These are phyloP conservation scores for Plantago ovata DNA, from an alignment of 257 asterid species.

Conservation along the genomic window DNA sequence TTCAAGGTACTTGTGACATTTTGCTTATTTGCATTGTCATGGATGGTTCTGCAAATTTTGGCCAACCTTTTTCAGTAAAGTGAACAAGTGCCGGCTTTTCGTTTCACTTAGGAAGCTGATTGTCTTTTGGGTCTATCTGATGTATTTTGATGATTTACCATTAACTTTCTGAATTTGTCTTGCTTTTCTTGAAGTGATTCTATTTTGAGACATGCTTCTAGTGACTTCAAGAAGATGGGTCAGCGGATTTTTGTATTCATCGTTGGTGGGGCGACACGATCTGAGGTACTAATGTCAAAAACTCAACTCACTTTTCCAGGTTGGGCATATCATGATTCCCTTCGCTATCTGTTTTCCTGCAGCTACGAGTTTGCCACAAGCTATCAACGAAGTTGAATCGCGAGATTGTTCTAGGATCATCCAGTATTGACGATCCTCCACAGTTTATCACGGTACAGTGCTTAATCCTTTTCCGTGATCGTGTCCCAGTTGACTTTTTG, in stretches of 20 bases:
- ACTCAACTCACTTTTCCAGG: constrained; percentile 4
- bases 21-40: constrained; percentile 11
- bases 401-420: constrained; percentile 89
- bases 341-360: constrained; percentile 28
- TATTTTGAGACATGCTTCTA: constrained; percentile 81
- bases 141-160: no score
- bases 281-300: constrained; percentile 59
- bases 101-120: constrained; percentile 3
- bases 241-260: constrained; percentile 94
- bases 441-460: constrained; percentile 78
- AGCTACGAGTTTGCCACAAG: constrained; percentile 95
- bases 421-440: constrained; percentile 96
- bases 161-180: constrained; percentile 1
- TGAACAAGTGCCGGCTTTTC: background rate
- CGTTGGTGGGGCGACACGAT: constrained; percentile 98
- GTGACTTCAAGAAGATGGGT: constrained; percentile 95
- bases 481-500: no score
- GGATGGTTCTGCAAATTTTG: background rate
- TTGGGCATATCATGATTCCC: background rate
- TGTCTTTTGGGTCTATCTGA: background rate
- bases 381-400: constrained; percentile 77
- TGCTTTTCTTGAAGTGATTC: constrained; percentile 68
- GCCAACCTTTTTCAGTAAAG: constrained; percentile 7
- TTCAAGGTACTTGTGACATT: constrained; percentile 57
- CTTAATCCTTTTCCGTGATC: constrained; percentile 26